Evolutionary conservation across 2,329 filamentous ascomycete genomes (phyloP).

Genomic region (Phialophora tarda): DNA sequence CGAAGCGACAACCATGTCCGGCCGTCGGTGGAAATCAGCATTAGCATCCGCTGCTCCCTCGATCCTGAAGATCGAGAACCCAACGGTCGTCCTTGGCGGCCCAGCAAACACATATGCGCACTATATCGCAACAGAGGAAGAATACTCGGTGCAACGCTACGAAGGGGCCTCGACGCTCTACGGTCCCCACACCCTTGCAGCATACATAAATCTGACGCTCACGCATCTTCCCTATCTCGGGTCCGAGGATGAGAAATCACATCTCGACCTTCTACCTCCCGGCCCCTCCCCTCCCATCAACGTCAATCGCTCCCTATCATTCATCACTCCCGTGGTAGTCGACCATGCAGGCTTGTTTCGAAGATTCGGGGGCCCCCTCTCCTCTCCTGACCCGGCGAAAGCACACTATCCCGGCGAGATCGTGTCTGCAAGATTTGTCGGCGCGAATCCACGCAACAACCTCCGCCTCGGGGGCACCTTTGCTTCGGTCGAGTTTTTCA

Average conservation of each 20-base stretch:
- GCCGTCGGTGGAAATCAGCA: constrained; percentile 80
- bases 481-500: constrained; percentile 72
- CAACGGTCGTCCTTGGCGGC: constrained; percentile 82
- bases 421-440: constrained; percentile 75
- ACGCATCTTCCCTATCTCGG: constrained; percentile 70
- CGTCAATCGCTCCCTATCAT: constrained; percentile 73
- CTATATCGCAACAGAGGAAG: constrained; percentile 78
- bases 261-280: constrained; percentile 50
- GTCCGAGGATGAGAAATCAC: constrained; percentile 43
- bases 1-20: constrained; percentile 91
- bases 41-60: constrained; percentile 63
- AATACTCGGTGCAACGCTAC: constrained; percentile 85
- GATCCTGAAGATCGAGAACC: constrained; percentile 57
- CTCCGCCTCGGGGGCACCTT: constrained; percentile 78
- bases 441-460: constrained; percentile 89
- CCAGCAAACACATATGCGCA: constrained; percentile 91
- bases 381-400: constrained; percentile 58
- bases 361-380: constrained; percentile 71
- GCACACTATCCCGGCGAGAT: constrained; percentile 66
- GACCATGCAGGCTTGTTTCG: constrained; percentile 71
- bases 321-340: constrained; percentile 78
- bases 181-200: constrained; percentile 79
- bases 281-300: constrained; percentile 79
- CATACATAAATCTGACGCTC: constrained; percentile 86
- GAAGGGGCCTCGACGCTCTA: constrained; percentile 94